Base-by-base conservation (phyloP, 2,329 filamentous ascomycete genomes). In the Colletotrichum orchidophilum region DNA sequence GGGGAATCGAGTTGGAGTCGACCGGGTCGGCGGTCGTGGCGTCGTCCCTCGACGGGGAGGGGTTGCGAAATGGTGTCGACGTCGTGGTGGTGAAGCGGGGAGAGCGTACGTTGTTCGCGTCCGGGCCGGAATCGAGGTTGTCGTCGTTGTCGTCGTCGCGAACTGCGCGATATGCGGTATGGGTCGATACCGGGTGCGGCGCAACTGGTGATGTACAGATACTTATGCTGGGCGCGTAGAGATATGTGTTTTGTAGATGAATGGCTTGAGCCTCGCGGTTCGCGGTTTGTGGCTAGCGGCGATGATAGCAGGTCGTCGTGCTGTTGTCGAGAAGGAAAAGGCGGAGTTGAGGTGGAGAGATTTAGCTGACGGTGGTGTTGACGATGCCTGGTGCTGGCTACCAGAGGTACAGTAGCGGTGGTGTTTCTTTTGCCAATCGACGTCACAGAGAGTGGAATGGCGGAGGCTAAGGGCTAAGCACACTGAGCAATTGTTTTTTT, bases 371-470 rank as follows among this genome's bases (percentile, higher is more conserved):
- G 35, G 24, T 63, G 35, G 29, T 26, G 50, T 63, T 27, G 18
- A 33, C 46, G 27, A 15, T 55, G 53, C 4, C 31, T 54, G 59
- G 49, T 39, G 49, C 33, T 31, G 60, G 55, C 27, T 60, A 15
- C 21, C 21, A n/a, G n/a, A n/a, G n/a, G n/a, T n/a, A n/a, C 18
- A n/a, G 39, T 46, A 49, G 39, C 57, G 39, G 15, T 57, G 62
- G 39, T 54, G 61, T 66, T 52, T 27, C 35, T 52, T 57, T 71
- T 42, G 64, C 64, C 63, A 68, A 68, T 59, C 58, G 68, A 71
- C 68, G 68, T 71, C 68, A 71, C 68, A 58, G 33, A 67, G 52
- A 57, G 15, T 52, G 60, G 42, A 33, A 27, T 31, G 66, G 52
- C 52, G 35, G 58, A 33, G 21, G 63, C 33, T 26, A 55, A 66